Conservation (phyloP, 2,329 filamentous ascomycete species). For the Colletotrichum tamarilloi region DNA sequence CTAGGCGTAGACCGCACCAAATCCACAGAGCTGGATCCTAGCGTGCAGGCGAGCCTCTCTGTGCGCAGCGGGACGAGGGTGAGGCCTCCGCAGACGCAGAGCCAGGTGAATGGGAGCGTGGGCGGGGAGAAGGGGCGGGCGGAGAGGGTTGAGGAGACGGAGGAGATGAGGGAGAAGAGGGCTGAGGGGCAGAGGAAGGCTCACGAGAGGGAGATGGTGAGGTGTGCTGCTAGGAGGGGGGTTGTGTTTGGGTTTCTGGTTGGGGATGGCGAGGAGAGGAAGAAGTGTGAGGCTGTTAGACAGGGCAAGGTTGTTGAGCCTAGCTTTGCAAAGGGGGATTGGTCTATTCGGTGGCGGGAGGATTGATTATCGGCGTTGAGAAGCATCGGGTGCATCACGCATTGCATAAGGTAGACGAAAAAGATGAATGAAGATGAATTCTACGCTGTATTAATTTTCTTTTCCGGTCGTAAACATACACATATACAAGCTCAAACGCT, state of each 20-base stretch:
- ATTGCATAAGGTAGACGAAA: neutral
- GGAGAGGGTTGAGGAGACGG: slow-evolving; percentile 62
- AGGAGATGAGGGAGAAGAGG: slow-evolving; percentile 61
- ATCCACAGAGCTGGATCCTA: slow-evolving; percentile 56
- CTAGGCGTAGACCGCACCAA: slow-evolving; percentile 12
- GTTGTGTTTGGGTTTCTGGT: slow-evolving; percentile 64
- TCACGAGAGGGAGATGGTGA: slow-evolving; percentile 67
- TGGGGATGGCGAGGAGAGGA: slow-evolving; percentile 40
- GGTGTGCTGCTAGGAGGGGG: slow-evolving; percentile 70
- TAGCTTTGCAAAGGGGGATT: slow-evolving; percentile 71
- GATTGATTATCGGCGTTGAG: neutral
- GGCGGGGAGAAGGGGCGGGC: slow-evolving; percentile 66
- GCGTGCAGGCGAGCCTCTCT: slow-evolving; percentile 46
- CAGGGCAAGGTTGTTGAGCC: slow-evolving; percentile 67
- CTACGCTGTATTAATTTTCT: slow-evolving; percentile 2
- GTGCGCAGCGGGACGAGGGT: slow-evolving; percentile 50
- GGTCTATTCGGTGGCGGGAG: slow-evolving; percentile 68
- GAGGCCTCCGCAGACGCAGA: slow-evolving; percentile 49
- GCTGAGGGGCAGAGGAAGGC: slow-evolving; percentile 56
- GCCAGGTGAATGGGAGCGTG: slow-evolving; percentile 66
- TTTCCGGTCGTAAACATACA: neutral
- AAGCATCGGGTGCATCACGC: neutral
- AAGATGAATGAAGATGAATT: neutral
- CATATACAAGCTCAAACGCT: neutral
- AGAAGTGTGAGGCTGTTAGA: slow-evolving; percentile 70